Evolutionary conservation across 2,329 filamentous ascomycete genomes (phyloP).

Genomic region (Fusarium lateritium): DNA sequence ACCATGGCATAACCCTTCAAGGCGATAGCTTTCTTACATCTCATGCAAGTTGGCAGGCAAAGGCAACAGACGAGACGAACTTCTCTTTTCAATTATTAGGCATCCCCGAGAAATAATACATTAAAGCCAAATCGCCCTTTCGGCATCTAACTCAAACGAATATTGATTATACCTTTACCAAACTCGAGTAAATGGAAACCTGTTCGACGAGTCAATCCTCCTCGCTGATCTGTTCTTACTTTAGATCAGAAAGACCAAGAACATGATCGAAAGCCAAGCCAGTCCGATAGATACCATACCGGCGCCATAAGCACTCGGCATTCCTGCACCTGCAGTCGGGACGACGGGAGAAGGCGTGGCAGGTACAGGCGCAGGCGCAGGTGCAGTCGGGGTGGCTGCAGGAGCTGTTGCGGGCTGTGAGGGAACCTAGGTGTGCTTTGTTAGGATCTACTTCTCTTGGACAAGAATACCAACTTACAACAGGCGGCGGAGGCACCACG

Average conservation of each 20-base stretch:
- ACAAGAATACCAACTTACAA: not conserved
- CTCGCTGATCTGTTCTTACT: too few relatives aligned
- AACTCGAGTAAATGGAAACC: too few relatives aligned
- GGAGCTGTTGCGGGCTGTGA: not conserved
- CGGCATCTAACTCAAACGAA: not conserved
- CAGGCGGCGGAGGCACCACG: not conserved
- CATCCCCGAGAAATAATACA: not conserved
- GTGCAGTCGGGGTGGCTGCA: constrained; percentile 2
- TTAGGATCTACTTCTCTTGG: not conserved
- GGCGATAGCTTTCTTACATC: too few relatives aligned
- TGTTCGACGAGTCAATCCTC: not conserved
- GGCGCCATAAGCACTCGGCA: not conserved
- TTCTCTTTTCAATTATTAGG: not conserved
- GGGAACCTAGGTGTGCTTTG: not conserved
- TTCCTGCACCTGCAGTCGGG: constrained; percentile 28
- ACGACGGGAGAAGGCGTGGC: constrained; percentile 13
- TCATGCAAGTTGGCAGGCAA: too few relatives aligned
- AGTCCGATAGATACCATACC: constrained; percentile 8
- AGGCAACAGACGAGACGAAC: too few relatives aligned
- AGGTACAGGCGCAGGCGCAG: not conserved
- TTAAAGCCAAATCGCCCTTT: not conserved
- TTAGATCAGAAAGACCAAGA: constrained; percentile 18
- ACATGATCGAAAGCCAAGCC: not conserved
- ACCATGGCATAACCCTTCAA: too few relatives aligned
- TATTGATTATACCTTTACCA: too few relatives aligned